These are phyloP conservation scores for Plasmodium gonderi DNA, from an alignment of 169 alveolate species.

Conservation along the genomic window DNA sequence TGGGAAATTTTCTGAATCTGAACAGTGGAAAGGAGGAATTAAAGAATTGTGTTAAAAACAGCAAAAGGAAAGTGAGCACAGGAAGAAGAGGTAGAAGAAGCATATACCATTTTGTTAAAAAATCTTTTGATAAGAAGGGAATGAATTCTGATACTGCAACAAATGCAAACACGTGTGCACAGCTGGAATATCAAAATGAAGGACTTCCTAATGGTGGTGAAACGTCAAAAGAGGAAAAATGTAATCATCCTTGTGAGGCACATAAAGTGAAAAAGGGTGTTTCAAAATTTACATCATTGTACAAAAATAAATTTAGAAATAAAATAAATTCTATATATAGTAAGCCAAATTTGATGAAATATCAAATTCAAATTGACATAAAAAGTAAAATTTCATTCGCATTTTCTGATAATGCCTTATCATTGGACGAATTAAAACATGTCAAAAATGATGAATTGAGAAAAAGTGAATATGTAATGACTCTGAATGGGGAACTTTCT, in stretches of 20 bases:
- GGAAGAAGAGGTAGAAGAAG: neutral
- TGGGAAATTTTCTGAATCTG: neutral
- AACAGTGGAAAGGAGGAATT: neutral
- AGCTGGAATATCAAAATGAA: no score
- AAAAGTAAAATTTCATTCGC: slow-evolving; percentile 5
- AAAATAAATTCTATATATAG: neutral
- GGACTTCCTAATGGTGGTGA: no score
- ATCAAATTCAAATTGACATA: neutral
- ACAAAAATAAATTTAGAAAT: neutral
- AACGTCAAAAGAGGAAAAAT: no score
- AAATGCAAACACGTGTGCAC: no score
- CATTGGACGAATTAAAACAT: neutral
- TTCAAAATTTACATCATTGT: neutral
- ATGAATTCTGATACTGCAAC: no score
- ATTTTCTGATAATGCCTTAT: neutral
- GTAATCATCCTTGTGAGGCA: no score
- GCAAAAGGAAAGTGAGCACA: no score
- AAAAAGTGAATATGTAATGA: slow-evolving; percentile 9
- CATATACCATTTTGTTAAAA: neutral
- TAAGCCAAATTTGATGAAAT: neutral
- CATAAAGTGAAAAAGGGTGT: neutral
- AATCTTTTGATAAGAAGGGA: no score
- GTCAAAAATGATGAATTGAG: slow-evolving; percentile 1
- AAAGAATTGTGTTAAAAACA: neutral
- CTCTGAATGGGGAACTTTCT: neutral